Conservation (phyloP, 2,329 filamentous ascomycete genomes). For the Fusarium euwallaceae region DNA sequence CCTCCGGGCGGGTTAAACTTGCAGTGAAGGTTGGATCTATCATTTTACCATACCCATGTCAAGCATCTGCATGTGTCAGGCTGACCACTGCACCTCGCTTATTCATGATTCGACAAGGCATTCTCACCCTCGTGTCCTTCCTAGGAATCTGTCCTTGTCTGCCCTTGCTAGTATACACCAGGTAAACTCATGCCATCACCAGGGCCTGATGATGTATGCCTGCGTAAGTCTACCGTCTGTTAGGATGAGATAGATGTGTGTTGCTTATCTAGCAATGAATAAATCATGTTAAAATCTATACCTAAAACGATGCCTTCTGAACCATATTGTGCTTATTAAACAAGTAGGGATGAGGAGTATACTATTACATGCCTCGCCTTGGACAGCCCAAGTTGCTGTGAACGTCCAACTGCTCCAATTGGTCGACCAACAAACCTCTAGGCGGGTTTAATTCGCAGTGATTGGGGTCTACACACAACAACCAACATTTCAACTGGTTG, state of each 20-base stretch:
- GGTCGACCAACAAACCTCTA: not conserved
- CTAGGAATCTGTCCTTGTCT: not conserved
- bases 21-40: too few relatives aligned
- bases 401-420: not conserved
- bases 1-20: too few relatives aligned
- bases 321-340: too few relatives aligned
- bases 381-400: not conserved
- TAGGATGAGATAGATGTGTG: not conserved
- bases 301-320: too few relatives aligned
- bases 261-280: too few relatives aligned
- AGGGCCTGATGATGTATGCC: not conserved
- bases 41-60: too few relatives aligned
- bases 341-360: too few relatives aligned
- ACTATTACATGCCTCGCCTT: not conserved
- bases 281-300: too few relatives aligned
- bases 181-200: not conserved
- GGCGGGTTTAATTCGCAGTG: not conserved
- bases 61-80: too few relatives aligned
- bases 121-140: not conserved
- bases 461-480: too few relatives aligned
- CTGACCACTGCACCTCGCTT: not conserved
- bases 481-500: not conserved
- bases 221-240: not conserved
- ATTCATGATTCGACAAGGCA: too few relatives aligned
- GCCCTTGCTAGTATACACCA: too few relatives aligned